Conservation (phyloP, 108 stramenopile genomes). For the Cylindrotheca closterium region DNA sequence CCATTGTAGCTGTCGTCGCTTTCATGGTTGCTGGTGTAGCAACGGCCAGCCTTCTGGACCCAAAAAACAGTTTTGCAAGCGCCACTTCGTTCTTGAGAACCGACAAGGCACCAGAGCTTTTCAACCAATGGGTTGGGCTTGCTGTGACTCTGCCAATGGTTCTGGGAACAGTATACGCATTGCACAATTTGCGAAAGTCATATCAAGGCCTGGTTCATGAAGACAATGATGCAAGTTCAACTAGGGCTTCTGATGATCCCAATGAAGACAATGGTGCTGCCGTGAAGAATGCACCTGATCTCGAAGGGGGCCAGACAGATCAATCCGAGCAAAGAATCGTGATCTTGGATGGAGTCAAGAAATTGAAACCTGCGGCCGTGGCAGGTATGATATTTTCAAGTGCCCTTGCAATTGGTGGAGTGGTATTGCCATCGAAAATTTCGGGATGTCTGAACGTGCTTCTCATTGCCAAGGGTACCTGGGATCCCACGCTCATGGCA, state of each 20-base stretch:
- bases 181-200: neutral
- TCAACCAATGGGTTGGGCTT: constrained; percentile 8
- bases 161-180: neutral
- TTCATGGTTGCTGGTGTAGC: constrained; percentile 76
- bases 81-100: constrained; percentile 9
- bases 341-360: constrained; percentile 5
- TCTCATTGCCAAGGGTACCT: constrained; percentile 49
- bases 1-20: constrained; percentile 64
- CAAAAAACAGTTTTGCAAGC: neutral
- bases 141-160: constrained; percentile 3
- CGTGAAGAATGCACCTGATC: neutral
- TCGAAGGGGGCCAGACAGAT: neutral
- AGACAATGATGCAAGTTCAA: too few species aligned
- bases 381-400: constrained; percentile 44
- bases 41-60: constrained; percentile 23
- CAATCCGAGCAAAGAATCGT: too few species aligned
- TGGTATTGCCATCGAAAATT: constrained; percentile 66
- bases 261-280: neutral
- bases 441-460: constrained; percentile 61
- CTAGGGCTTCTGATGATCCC: neutral
- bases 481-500: constrained; percentile 77
- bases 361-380: constrained; percentile 28
- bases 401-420: constrained; percentile 64
- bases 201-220: neutral
- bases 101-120: constrained; percentile 6